A percentile compares a stretch with the other conserved stretches of the same genome.
Evolutionary conservation across 2,329 filamentous ascomycete species (phyloP).

Genomic region (Colletotrichum sp.): DNA sequence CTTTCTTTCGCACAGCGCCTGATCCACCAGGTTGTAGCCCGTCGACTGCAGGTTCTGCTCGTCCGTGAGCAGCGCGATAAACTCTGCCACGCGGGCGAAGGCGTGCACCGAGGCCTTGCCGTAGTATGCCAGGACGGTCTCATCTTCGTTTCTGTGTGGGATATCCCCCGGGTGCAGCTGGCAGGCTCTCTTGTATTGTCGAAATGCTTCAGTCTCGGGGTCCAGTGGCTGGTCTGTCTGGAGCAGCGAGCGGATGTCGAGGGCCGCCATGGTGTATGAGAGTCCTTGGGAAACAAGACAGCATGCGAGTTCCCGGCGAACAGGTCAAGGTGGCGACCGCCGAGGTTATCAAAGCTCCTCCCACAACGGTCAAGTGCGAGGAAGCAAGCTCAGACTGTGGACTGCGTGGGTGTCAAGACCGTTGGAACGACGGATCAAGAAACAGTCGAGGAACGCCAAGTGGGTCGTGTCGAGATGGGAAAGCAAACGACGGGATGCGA

Average conservation of each 20-base stretch:
- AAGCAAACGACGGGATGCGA: background rate
- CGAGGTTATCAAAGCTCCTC: background rate
- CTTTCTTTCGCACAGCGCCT: background rate
- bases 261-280: background rate
- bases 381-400: background rate
- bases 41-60: constrained; percentile 11
- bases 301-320: background rate
- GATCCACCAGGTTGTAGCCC: constrained; percentile 9
- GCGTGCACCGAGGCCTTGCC: background rate
- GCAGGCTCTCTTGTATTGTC: background rate
- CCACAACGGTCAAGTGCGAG: background rate
- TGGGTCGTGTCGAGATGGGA: constrained; percentile 4
- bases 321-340: background rate
- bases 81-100: background rate
- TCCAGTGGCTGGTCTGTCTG: constrained; percentile 1
- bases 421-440: background rate
- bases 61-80: background rate
- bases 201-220: background rate
- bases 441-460: background rate
- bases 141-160: background rate
- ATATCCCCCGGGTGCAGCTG: background rate
- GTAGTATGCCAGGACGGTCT: background rate
- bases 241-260: constrained; percentile 6
- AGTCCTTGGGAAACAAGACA: background rate
- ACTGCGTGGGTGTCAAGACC: background rate